Base-by-base conservation (phyloP, 345 rosid species). In the Nephelium lappaceum region DNA sequence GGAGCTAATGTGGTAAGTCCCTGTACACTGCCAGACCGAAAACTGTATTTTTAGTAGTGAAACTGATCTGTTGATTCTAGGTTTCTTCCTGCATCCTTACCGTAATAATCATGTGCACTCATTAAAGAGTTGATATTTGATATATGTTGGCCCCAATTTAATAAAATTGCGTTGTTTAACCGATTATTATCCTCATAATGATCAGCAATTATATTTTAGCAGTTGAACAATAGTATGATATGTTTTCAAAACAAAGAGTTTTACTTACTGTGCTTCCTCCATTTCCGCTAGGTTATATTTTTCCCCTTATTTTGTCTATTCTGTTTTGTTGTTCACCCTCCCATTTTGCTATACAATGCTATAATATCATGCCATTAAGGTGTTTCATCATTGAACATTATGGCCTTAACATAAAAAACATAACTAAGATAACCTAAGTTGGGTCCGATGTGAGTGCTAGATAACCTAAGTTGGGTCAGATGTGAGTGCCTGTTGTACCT, bases 1-100 rank as follows among this genome's bases (percentile, higher is more conserved):
- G 99, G 97, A 68, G 98, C 98, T 73, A 94, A 94, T 83, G 70
- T 96, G 94, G 95, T 95, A 86, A 78, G 91, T 77, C 55, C 69
- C 64, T 41, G 41, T 63, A 15, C 61, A 67, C 72, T 78, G 51
- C 77, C 51, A 63, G 36, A 25, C 60, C 23, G 55, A 21, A 49
- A 45, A 11, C 69, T 67, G 3, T 68, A 21, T 65, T 53, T 63
- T 66, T 60, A 47, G 18, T 15, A 24, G 23, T 76, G 71, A 38
- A 5, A 38, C 41, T 60, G 57, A 11, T 69, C 57, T 68, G 45
- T 68, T 68, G 53, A 45, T 77, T 58, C 19, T 10, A n/a, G 74
- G 65, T 74, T 68, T 43, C n/a, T 51, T 76, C 73, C 8, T 19
- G 61, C 31, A 11, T 67, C 71, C 57, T 70, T 43, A n/a, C 49